These are phyloP conservation scores for Vishniacozyma victoriae DNA, from an alignment of 768 basidiomycete species.

Conservation along the genomic window DNA sequence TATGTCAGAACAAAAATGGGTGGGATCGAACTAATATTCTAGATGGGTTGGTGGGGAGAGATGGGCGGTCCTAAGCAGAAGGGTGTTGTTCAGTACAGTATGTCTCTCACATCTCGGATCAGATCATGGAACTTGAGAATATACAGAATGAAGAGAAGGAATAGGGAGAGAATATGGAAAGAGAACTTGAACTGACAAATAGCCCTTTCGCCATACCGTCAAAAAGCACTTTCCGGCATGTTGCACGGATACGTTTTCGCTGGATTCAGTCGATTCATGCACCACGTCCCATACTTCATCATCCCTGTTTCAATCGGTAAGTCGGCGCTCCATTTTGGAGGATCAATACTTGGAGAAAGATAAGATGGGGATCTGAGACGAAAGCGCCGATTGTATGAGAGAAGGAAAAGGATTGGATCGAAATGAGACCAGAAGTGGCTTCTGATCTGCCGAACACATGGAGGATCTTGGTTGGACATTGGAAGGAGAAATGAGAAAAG, in stretches of 20 bases:
- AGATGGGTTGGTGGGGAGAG: slow-evolving; percentile 93
- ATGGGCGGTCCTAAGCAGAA: slow-evolving; percentile 62
- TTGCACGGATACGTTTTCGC: slow-evolving; percentile 76
- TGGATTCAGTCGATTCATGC: slow-evolving; percentile 69
- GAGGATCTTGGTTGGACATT: too few species aligned
- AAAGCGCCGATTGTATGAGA: too few species aligned
- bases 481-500: too few species aligned
- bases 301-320: slow-evolving; percentile 71
- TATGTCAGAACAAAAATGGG: slow-evolving; percentile 51
- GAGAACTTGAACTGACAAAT: too few species aligned
- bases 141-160: too few species aligned
- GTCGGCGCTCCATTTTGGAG: slow-evolving; percentile 40
- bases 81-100: slow-evolving; percentile 66
- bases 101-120: too few species aligned
- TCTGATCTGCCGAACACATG: too few species aligned
- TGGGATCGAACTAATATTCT: slow-evolving; percentile 4
- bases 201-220: slow-evolving; percentile 81
- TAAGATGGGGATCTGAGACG: background rate
- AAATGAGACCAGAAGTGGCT: too few species aligned
- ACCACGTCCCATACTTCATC: slow-evolving; percentile 70
- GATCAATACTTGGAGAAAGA: background rate
- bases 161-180: too few species aligned
- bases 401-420: too few species aligned
- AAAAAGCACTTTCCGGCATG: slow-evolving; percentile 65
- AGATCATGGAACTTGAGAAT: too few species aligned